Evolutionary conservation across 441 rosid species (phyloP).

Genomic region (Cnidoscolus chayamansa): DNA sequence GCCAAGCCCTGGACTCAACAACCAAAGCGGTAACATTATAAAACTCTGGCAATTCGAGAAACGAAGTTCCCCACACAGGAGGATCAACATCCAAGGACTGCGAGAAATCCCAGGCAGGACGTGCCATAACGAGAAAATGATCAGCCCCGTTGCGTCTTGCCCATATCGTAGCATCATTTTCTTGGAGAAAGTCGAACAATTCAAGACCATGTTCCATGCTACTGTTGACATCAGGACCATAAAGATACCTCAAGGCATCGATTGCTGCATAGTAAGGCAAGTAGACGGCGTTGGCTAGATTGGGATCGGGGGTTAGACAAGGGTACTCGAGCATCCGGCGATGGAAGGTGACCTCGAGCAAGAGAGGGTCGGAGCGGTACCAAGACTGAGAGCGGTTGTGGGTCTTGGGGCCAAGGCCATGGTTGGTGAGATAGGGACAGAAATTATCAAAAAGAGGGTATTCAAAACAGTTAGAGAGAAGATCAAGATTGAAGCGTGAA

Average conservation of each 20-base stretch:
- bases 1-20: conserved; percentile 64
- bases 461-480: conserved; percentile 65
- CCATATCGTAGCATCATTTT: conserved; percentile 54
- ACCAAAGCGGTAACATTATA: conserved; percentile 70
- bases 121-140: conserved; percentile 81
- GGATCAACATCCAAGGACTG: conserved; percentile 64
- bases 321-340: conserved; percentile 80
- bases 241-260: conserved; percentile 69
- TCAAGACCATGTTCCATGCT: conserved; percentile 68
- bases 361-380: conserved; percentile 71
- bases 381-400: conserved; percentile 74
- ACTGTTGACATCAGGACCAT: conserved; percentile 67
- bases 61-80: conserved; percentile 89
- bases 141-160: conserved; percentile 50
- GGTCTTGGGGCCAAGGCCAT: conserved; percentile 85
- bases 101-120: conserved; percentile 97
- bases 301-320: conserved; percentile 70
- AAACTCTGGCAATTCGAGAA: conserved; percentile 67
- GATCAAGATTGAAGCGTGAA: conserved; percentile 73
- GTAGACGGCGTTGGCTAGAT: conserved; percentile 61
- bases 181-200: conserved; percentile 45
- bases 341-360: conserved; percentile 77
- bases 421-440: conserved; percentile 70
- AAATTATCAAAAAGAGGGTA: conserved; percentile 59
- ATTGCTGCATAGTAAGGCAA: conserved; percentile 80